A percentile compares a stretch with the other conserved stretches of the same genome.
Conservation (phyloP, 495 filamentous ascomycete genomes). For the Echria macrotheca region DNA sequence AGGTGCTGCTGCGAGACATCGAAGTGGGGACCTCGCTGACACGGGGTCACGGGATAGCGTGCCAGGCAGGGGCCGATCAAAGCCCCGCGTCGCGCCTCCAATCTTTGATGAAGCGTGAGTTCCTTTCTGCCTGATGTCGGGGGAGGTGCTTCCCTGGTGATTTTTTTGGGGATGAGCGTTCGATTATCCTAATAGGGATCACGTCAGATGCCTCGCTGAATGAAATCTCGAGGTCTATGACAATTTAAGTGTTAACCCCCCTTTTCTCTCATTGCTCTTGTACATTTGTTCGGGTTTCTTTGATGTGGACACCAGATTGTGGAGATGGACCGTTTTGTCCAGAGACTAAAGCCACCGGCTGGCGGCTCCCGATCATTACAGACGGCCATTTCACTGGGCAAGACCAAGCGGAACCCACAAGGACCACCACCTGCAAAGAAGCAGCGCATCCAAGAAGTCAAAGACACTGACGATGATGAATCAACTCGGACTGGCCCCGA, state of each 20-base stretch:
- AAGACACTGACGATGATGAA: constrained; percentile 23
- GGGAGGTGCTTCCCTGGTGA: no score
- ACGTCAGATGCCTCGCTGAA: no score
- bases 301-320: no score
- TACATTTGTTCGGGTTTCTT: no score
- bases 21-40: constrained; percentile 7
- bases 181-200: no score
- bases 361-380: no score
- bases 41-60: constrained; percentile 27
- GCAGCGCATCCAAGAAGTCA: constrained; percentile 24
- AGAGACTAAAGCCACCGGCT: constrained; percentile 15
- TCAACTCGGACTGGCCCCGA: constrained; percentile 1
- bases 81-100: not conserved
- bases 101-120: not conserved
- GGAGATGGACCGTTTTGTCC: constrained; percentile 32
- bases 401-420: constrained; percentile 13
- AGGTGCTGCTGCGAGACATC: no score
- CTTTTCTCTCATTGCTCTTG: no score
- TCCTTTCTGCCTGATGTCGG: not conserved
- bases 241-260: no score
- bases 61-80: not conserved
- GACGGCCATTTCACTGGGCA: no score
- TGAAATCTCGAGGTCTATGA: not conserved
- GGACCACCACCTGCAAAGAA: constrained; percentile 32
- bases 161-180: no score